Percentiles rank a stretch among this genome's conserved stretches.
Conservation (phyloP, 257 asterid species). For the Echium plantagineum region DNA sequence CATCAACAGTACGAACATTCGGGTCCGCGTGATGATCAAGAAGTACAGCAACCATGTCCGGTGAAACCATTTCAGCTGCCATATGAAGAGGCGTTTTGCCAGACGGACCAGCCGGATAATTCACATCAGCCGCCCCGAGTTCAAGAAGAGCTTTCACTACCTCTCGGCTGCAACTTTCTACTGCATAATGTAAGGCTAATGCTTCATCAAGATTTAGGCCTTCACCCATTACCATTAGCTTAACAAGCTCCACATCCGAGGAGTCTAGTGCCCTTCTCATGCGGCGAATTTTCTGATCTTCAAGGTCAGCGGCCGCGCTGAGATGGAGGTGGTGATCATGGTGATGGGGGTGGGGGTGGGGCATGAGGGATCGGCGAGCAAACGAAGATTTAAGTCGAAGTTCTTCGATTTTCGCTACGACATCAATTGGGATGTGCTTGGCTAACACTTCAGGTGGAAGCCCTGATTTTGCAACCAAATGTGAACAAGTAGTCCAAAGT, state of each 20-base stretch:
- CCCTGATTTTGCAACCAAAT: slow-evolving; percentile 78
- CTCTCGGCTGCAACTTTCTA: slow-evolving; percentile 78
- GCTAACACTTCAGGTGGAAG: slow-evolving; percentile 79
- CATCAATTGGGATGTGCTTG: slow-evolving; percentile 81
- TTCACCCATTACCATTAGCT: slow-evolving; percentile 99
- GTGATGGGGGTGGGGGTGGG: slow-evolving; percentile 49
- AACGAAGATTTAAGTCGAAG: slow-evolving; percentile 74
- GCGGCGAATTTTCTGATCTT: slow-evolving; percentile 76
- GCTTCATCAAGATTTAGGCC: slow-evolving; percentile 84
- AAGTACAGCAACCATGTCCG: slow-evolving; percentile 93
- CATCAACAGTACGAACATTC: slow-evolving; percentile 64
- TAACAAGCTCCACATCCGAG: slow-evolving; percentile 85
- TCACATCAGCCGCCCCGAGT: slow-evolving; percentile 91
- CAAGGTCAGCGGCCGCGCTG: slow-evolving; percentile 53
- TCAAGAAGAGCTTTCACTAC: slow-evolving; percentile 80
- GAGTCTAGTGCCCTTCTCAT: slow-evolving; percentile 94
- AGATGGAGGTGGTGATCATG: slow-evolving; percentile 23
- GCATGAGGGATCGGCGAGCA: slow-evolving; percentile 46
- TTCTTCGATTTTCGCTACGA: slow-evolving; percentile 76
- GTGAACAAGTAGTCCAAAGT: slow-evolving; percentile 85
- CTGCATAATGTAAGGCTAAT: slow-evolving; percentile 74
- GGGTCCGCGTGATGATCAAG: slow-evolving; percentile 98
- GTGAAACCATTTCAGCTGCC: slow-evolving; percentile 94
- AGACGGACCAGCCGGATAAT: slow-evolving; percentile 82
- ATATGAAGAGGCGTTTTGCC: slow-evolving; percentile 80